phyloP scores from a whole-genome alignment of 768 basidiomycete genomes.

The Phlebiopsis gigantea region DNA sequence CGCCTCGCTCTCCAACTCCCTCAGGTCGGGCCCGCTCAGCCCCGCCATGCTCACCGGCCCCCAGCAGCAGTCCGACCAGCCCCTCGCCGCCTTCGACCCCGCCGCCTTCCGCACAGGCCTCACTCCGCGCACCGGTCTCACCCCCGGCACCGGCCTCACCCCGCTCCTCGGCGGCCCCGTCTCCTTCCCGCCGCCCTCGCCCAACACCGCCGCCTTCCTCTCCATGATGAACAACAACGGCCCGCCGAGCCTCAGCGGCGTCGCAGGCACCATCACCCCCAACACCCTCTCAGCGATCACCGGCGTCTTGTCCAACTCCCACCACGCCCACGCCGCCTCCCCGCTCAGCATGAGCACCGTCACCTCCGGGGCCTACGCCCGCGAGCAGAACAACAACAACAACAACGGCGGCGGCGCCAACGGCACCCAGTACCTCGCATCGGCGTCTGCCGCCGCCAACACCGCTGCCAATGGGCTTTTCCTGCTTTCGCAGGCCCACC shows the following conservation, averaged over 20 bases:
- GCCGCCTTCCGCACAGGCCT: slow-evolving; percentile 77
- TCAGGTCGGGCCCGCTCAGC: slow-evolving; percentile 89
- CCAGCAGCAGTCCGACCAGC: slow-evolving; percentile 37
- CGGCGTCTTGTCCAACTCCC: slow-evolving; percentile 59
- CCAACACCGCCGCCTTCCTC: slow-evolving; percentile 88
- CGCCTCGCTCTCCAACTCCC: slow-evolving; percentile 60
- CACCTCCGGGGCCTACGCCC: slow-evolving; percentile 16
- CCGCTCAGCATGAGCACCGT: slow-evolving; percentile 31
- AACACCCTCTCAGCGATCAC: slow-evolving; percentile 74
- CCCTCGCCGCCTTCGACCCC: slow-evolving; percentile 58
- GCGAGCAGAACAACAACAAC: slow-evolving; percentile 11
- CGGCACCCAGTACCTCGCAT: slow-evolving; percentile 26
- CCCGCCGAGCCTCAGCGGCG: slow-evolving; percentile 20
- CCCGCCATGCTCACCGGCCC: slow-evolving; percentile 96
- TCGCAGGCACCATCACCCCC: slow-evolving; percentile 49
- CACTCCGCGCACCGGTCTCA: slow-evolving; percentile 81
- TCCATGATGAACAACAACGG: slow-evolving; percentile 68
- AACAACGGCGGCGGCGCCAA: slow-evolving; percentile 14
- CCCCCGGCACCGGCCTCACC: slow-evolving; percentile 80
- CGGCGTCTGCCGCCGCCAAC: slow-evolving; percentile 50
- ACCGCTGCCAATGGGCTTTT: slow-evolving; percentile 90
- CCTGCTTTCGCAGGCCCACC: slow-evolving; percentile 90
- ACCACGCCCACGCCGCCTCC: slow-evolving; percentile 53
- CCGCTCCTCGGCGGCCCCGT: slow-evolving; percentile 52
- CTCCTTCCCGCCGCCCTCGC: slow-evolving; percentile 78